Percentiles rank a stretch among this genome's conserved stretches.
These are phyloP conservation scores for Geranomyces michiganensis DNA, from an alignment of 192 early-diverging fungal genomes.

Conservation along the genomic window DNA sequence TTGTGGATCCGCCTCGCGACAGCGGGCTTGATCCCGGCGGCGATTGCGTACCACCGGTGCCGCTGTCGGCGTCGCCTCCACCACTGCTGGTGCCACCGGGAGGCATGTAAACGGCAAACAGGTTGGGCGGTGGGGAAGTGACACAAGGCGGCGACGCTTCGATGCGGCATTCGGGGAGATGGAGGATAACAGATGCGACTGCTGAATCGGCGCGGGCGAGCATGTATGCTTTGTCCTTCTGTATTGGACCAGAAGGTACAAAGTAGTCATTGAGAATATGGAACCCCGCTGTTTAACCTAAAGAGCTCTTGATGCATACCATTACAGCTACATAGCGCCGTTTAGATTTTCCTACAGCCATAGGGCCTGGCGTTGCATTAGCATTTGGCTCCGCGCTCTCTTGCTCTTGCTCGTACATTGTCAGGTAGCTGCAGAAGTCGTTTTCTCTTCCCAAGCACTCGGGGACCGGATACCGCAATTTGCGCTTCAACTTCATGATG, in stretches of 20 bases:
- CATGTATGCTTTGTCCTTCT: slow-evolving; percentile 9
- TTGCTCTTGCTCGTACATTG: slow-evolving; percentile 6
- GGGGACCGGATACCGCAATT: neutral
- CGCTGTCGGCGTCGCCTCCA: neutral
- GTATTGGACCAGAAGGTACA: neutral
- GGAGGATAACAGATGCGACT: neutral
- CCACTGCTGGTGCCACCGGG: neutral
- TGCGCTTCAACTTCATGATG: neutral
- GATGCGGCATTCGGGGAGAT: slow-evolving; percentile 7
- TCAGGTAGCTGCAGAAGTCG: neutral
- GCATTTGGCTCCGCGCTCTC: neutral
- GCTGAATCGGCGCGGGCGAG: neutral
- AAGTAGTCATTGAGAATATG: neutral
- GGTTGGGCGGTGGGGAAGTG: neutral
- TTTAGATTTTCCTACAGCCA: neutral
- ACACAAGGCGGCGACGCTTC: neutral
- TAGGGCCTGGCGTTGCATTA: neutral
- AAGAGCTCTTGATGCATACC: neutral
- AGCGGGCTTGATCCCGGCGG: too few relatives aligned
- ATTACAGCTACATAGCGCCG: slow-evolving; percentile 1
- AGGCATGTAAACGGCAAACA: slow-evolving; percentile 4
- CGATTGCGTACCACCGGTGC: neutral
- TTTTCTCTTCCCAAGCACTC: neutral
- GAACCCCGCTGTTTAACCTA: neutral
- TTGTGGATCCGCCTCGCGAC: too few relatives aligned